Percentiles rank a stretch among this genome's conserved stretches.
Conservation (phyloP, 129 eudicot species). For the Smallanthus sonchifolius region DNA sequence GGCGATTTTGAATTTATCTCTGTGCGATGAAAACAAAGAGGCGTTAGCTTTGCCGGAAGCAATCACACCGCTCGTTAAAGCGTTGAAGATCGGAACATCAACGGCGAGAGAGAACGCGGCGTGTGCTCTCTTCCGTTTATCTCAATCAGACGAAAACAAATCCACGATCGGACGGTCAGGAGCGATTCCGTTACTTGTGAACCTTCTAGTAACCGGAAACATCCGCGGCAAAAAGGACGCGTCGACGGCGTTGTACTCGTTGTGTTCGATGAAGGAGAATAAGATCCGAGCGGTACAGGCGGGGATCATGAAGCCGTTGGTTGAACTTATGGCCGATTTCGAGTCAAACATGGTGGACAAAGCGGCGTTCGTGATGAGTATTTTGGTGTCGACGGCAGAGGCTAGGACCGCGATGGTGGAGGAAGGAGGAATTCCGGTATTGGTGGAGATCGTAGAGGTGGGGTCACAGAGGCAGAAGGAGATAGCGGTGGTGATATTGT, state of each 20-base stretch:
- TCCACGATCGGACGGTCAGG: slow-evolving; percentile 32
- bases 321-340: slow-evolving; percentile 80
- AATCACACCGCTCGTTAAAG: slow-evolving; percentile 24
- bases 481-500: slow-evolving; percentile 56
- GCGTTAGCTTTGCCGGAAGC: slow-evolving; percentile 41
- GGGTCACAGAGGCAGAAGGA: slow-evolving; percentile 72
- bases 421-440: slow-evolving; percentile 74
- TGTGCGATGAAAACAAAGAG: slow-evolving; percentile 44
- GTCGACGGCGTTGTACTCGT: slow-evolving; percentile 66
- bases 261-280: slow-evolving; percentile 63
- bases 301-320: slow-evolving; percentile 66
- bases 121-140: slow-evolving; percentile 32
- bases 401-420: slow-evolving; percentile 60
- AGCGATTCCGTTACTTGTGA: slow-evolving; percentile 43
- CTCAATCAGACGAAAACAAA: slow-evolving; percentile 34
- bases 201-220: slow-evolving; percentile 30
- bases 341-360: slow-evolving; percentile 81
- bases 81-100: slow-evolving; percentile 24
- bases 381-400: slow-evolving; percentile 39
- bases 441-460: slow-evolving; percentile 72
- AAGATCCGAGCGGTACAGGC: slow-evolving; percentile 53
- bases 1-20: slow-evolving; percentile 39
- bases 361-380: slow-evolving; percentile 58
- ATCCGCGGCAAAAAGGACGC: slow-evolving; percentile 46
- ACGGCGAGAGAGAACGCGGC: slow-evolving; percentile 44